Base-by-base conservation (phyloP, 306 rosid species). In the Heteromeles arbutifolia region DNA sequence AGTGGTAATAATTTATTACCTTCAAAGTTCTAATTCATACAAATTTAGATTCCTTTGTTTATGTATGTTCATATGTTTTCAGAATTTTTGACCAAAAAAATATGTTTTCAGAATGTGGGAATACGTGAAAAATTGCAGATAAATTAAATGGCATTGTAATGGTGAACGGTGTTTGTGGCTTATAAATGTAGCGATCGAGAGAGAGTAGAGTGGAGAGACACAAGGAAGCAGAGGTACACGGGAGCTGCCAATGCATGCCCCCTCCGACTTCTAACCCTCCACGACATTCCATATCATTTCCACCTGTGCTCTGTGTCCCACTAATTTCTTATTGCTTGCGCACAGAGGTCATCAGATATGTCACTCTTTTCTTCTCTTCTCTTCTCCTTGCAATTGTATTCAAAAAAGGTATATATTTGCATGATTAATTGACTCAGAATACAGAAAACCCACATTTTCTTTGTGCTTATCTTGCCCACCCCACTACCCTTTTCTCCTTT, bases 261-360 rank as follows among this genome's bases (percentile, higher is more conserved):
- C 77, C 58, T 43, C 8, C 21, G 26, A 5, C 6, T 2, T 22
- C 12, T 21, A 9, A 63, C 67, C 12, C 67, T 25, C 29, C 58
- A 73, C 25, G 54, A 76, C 79, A 76, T 76, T 76, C 74, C 37
- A 11, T 39, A 39, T 21, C 67, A 76, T 37, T 54, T 52, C 67
- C 79, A 76, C 67, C 29, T 67, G 57, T 67, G 52, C 18, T 53
- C 3, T 39, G 5, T 28, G 39, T 24, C 43, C 73, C 14, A 34
- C 37, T 25, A 65, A 53, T 45, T 75, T 31, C 78, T 31, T 19
- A 74, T 52, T 54, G 19, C 24, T 57, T 56, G 13, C 39, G 25
- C 37, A 22, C 37, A 6, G 7, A 31, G 59, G 61, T 52, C 21
- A 17, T 56, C 1, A 54, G 57, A 52, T 17, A 72, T 13, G n/a